phyloP scores from a whole-genome alignment of 345 rosid genomes.

The Tarenaya hassleriana region DNA sequence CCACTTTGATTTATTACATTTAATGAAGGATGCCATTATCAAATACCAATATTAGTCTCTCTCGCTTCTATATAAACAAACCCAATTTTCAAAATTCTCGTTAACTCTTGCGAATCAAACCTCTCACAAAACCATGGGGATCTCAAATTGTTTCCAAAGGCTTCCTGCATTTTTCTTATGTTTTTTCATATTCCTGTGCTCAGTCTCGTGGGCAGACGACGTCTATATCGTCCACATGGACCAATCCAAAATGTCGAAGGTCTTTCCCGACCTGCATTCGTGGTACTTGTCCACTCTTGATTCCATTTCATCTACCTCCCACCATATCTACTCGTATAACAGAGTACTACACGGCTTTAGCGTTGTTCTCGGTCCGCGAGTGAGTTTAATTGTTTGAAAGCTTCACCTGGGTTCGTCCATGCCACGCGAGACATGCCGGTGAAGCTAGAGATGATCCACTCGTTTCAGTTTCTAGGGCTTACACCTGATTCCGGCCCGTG shows the following conservation, averaged over 20 bases:
- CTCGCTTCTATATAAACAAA: too few relatives aligned
- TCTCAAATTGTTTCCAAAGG: too few relatives aligned
- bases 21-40: too few relatives aligned
- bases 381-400: slow-evolving; percentile 33
- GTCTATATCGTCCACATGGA: slow-evolving; percentile 46
- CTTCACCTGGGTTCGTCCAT: slow-evolving; percentile 34
- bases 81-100: too few relatives aligned
- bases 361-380: slow-evolving; percentile 32
- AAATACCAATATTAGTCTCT: too few relatives aligned
- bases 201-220: slow-evolving; percentile 11
- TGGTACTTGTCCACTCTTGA: slow-evolving; percentile 39
- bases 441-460: slow-evolving; percentile 36
- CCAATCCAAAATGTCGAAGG: slow-evolving; percentile 40
- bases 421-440: slow-evolving; percentile 30
- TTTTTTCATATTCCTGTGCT: too few relatives aligned
- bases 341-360: slow-evolving; percentile 42
- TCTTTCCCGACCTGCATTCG: slow-evolving; percentile 26
- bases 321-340: slow-evolving; percentile 33
- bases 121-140: too few relatives aligned
- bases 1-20: too few relatives aligned
- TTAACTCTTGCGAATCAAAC: too few relatives aligned
- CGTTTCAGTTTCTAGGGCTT: slow-evolving; percentile 32
- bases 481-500: slow-evolving; percentile 26
- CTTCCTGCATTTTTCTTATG: too few relatives aligned
- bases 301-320: slow-evolving; percentile 18